Base-by-base conservation (phyloP, 345 rosid species). In the Salix caprea region DNA sequence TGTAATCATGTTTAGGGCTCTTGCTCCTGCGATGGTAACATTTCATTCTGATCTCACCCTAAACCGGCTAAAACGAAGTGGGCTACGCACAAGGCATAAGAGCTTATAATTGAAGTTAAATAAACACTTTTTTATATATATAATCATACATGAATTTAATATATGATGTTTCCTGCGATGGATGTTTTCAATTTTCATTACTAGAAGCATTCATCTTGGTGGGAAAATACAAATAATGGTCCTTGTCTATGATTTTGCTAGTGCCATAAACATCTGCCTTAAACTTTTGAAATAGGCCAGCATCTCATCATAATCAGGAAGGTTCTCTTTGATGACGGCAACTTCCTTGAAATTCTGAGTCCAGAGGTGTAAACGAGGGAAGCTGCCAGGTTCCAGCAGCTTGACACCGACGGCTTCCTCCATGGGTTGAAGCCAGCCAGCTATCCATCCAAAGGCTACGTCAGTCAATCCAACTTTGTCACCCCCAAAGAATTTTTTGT, bases 241-340 rank as follows among this genome's bases (percentile, higher is more conserved):
- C 2, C 19, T 15, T 26, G 42, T 74, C 32, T 75, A 39, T 32
- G 76, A 11, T 42, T 67, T 71, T 68, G 76, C 74, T 26, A 79
- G 34, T 72, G 76, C 83, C 65, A 79, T 69, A 69, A 83, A 76
- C 77, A 36, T 39, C 23, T 76, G 36, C 72, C 88, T 74, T 23
- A 26, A 32, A 6, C 54, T 10, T 78, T 5, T 81, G 70, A 71
- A 70, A 56, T 70, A 71, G 56, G 68, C 30, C 67, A 69, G 9
- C 68, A 61, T 56, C 69, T 28, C 74, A 60, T 76, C 79, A 69
- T 76, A 28, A 18, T 28, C 44, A 69, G 62, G 79, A n/a, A 69
- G 60, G 46, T 76, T 69, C 34, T 76, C 46, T 69, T 58, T 60
- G 21, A 76, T 69, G 44, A 44, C 74, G 42, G 74, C 42, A 69